phyloP scores from a whole-genome alignment of 1,284 basidiomycete species.

The Ceratobasidium sp. region DNA sequence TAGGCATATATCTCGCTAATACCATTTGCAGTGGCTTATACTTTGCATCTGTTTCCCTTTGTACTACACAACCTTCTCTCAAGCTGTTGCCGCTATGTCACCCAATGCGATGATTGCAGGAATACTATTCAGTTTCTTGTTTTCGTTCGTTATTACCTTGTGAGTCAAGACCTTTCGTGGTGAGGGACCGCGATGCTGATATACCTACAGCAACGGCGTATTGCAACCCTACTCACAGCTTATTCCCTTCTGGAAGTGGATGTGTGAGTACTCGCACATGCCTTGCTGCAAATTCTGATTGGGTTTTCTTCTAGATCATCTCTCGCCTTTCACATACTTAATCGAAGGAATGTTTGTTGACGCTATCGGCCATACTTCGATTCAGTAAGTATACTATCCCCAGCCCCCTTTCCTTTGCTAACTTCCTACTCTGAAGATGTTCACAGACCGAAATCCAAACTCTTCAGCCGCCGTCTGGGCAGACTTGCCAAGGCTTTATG shows the following conservation, averaged over 20 bases:
- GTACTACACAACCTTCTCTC: constrained; percentile 72
- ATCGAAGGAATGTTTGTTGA: constrained; percentile 71
- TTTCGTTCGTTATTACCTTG: constrained; percentile 75
- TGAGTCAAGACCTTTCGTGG: too few relatives aligned
- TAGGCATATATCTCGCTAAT: background rate
- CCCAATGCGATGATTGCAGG: constrained; percentile 76
- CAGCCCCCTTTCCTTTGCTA: too few relatives aligned
- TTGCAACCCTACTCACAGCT: constrained; percentile 74
- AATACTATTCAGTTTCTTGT: constrained; percentile 73
- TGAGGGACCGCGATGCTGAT: too few relatives aligned
- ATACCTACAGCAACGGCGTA: constrained; percentile 68
- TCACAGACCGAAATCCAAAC: constrained; percentile 74
- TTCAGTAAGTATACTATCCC: background rate
- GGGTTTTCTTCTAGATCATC: constrained; percentile 60
- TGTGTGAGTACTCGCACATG: constrained; percentile 62
- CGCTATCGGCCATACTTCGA: constrained; percentile 55
- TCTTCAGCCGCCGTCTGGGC: constrained; percentile 79
- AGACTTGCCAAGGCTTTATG: constrained; percentile 82
- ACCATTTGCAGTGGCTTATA: constrained; percentile 56
- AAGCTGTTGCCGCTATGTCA: constrained; percentile 76
- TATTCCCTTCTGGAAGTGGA: constrained; percentile 84
- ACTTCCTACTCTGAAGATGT: too few relatives aligned
- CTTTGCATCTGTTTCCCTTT: constrained; percentile 68
- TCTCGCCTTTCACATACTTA: constrained; percentile 82
- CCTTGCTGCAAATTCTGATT: background rate